phyloP scores from a whole-genome alignment of 768 basidiomycete genomes.

The Mycena vulgaris region DNA sequence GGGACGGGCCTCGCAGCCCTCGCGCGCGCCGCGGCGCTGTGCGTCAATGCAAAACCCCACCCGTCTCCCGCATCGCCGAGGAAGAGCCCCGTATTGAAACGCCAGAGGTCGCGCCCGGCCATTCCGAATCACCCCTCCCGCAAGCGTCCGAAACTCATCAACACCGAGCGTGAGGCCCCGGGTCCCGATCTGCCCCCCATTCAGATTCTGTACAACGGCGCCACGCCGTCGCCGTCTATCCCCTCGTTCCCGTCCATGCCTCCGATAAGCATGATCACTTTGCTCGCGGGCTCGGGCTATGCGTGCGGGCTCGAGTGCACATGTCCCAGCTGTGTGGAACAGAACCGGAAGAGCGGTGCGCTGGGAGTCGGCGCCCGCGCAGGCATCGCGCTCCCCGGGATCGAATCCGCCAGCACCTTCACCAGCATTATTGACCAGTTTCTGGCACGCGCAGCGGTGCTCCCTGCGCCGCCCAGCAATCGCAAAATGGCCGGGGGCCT shows the following conservation, averaged over 20 bases:
- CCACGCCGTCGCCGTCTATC: conserved; percentile 47
- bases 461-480: too few relatives aligned
- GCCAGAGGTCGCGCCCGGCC: conserved; percentile 46
- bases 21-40: conserved; percentile 56
- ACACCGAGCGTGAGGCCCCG: conserved; percentile 39
- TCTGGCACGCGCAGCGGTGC: too few relatives aligned
- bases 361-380: conserved; percentile 71
- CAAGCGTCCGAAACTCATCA: conserved; percentile 52
- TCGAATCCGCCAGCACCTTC: conserved; percentile 7
- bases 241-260: too few relatives aligned
- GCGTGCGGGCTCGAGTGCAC: conserved; percentile 78
- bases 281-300: conserved; percentile 78
- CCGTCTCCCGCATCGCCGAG: conserved; percentile 27
- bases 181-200: conserved; percentile 66
- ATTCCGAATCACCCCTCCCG: conserved; percentile 44
- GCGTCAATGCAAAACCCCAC: conserved; percentile 40
- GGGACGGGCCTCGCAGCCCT: conserved; percentile 49
- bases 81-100: conserved; percentile 29
- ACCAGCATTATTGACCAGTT: conserved; percentile 42
- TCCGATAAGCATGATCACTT: conserved; percentile 69
- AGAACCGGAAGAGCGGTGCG: conserved; percentile 62
- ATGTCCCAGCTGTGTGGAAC: conserved; percentile 82
- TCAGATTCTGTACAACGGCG: conserved; percentile 53
- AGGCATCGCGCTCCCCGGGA: conserved; percentile 61
- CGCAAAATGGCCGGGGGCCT: conserved; percentile 55